Base-by-base conservation (phyloP, 345 rosid species). In the Camelina laxa region DNA sequence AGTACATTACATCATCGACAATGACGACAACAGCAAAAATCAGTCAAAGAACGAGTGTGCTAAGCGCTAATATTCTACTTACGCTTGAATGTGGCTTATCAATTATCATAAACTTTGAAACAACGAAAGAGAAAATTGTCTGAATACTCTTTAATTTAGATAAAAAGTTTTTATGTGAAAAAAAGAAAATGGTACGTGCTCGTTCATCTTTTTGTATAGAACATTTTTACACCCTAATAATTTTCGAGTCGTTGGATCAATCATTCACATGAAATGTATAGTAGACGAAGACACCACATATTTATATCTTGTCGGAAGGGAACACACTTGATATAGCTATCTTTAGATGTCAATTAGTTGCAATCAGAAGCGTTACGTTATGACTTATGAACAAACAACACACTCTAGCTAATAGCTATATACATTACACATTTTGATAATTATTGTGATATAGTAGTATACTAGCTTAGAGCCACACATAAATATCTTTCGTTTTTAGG, bases 271-370 rank as follows among this genome's bases (percentile, higher is more conserved):
- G 2, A 47, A 22, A 16, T 47, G 15, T 31, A 45, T 11, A 16
- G 56, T 30, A 48, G 57, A 30, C 17, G 57, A 65, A 48, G 44
- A 65, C 69, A 6, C 19, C 22, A 16, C 30, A 47, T 17, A 47
- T 2, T 11, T 11, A 30, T 7, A 15, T 31, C 6, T 30, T 65
- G 56, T 48, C 69, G 69, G 69, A 47, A 38, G 11, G 30, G 5
- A 30, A 64, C 39, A 33, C n/a, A n/a, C n/a, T n/a, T n/a, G n/a
- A n/a, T n/a, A 33, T 44, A 1, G 69, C 15, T 45, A 27, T n/a
- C 41, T 16, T 62, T 22, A 61, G 41, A 61, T 61, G 50, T 21
- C 36, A 62, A 62, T 22, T 22, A 62, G 36, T 42, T 62, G 67
- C 51, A 33, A 42, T 30, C 65, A 44, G 22, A 44, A 14, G 39